Evolutionary conservation across 306 rosid species (phyloP).

Genomic region (Albizia julibrissin): DNA sequence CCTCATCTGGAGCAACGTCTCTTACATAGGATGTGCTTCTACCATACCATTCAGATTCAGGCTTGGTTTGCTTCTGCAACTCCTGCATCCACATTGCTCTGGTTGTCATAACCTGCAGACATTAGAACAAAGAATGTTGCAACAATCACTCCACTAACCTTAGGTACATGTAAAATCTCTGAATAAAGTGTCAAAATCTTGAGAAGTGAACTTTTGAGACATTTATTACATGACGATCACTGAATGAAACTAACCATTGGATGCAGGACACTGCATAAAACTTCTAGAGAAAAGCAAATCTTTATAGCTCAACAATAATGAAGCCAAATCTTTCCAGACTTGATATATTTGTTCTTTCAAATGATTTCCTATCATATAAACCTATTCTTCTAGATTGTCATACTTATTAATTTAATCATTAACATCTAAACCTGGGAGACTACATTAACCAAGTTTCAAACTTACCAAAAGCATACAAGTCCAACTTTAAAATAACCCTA

Average conservation of each 20-base stretch:
- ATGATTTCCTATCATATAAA: not conserved
- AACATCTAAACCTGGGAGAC: not conserved
- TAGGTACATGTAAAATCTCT: constrained; percentile 2
- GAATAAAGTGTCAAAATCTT: not conserved
- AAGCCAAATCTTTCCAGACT: not conserved
- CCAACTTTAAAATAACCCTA: not conserved
- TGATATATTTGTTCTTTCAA: not conserved
- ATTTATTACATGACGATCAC: constrained; percentile 14
- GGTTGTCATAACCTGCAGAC: constrained; percentile 74
- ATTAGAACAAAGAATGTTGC: constrained; percentile 21
- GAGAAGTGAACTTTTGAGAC: not conserved
- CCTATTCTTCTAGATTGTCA: constrained; percentile 1
- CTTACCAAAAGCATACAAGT: not conserved
- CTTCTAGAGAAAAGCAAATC: constrained; percentile 8
- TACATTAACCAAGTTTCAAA: not conserved
- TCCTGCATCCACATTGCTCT: constrained; percentile 96
- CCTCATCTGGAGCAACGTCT: constrained; percentile 49
- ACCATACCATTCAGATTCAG: constrained; percentile 52
- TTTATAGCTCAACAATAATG: constrained; percentile 11
- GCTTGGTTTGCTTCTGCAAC: constrained; percentile 67
- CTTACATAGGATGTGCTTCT: constrained; percentile 47
- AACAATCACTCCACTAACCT: not conserved
- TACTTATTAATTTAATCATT: constrained; percentile 4
- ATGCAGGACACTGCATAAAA: not conserved
- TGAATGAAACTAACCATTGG: not conserved